Conservation (phyloP, 176 grass and related monocot genomes). For the Aegilops umbellulata region DNA sequence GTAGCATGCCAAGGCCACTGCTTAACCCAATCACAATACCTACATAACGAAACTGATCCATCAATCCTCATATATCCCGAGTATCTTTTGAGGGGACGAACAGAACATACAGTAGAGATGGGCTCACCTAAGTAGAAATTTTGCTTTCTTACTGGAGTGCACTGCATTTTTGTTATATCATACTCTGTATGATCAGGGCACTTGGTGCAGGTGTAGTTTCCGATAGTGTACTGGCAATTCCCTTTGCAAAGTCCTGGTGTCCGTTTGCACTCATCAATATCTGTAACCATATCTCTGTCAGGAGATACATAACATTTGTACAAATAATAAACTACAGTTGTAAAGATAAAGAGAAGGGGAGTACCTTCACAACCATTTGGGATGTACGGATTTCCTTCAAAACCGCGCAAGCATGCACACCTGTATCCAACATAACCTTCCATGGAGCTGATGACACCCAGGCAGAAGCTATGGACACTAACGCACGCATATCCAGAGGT, state of each 20-base stretch:
- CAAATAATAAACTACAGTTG: neutral
- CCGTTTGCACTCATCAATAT: neutral
- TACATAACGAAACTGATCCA: neutral
- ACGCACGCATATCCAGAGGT: constrained; percentile 15
- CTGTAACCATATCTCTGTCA: neutral
- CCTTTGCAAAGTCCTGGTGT: neutral
- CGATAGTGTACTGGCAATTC: neutral
- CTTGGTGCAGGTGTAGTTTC: neutral
- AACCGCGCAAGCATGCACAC: neutral
- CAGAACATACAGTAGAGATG: neutral
- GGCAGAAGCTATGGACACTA: neutral
- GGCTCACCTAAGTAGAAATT: neutral
- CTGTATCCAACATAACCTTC: neutral
- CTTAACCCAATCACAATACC: neutral
- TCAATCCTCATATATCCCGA: neutral
- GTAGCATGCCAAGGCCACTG: constrained; percentile 4
- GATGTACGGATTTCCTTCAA: constrained; percentile 11
- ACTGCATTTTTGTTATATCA: neutral
- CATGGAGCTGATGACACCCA: neutral
- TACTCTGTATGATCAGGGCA: constrained; percentile 8
- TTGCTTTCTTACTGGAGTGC: neutral
- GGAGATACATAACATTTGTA: neutral
- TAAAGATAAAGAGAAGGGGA: neutral
- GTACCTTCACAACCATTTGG: neutral
- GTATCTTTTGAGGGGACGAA: neutral